Percentiles rank a stretch among this genome's conserved stretches.
phyloP scores from a whole-genome alignment of 495 filamentous ascomycete species.

The Penicillium pulvis region DNA sequence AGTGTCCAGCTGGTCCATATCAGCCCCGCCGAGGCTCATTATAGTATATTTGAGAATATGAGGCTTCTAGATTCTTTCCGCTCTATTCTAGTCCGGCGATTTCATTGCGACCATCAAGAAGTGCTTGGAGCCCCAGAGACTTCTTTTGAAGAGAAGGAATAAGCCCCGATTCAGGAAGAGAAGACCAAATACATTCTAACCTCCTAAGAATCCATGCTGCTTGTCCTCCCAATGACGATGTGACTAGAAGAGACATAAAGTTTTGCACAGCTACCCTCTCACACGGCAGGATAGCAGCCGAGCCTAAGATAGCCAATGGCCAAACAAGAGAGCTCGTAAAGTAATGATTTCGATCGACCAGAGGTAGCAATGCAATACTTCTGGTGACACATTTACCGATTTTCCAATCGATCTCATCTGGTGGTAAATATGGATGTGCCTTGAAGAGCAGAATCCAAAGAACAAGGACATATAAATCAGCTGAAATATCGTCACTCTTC shows the following conservation, averaged over 20 bases:
- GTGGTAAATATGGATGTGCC: not conserved
- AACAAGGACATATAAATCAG: not conserved
- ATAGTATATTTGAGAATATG: not conserved
- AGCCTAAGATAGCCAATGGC: slow-evolving; percentile 15
- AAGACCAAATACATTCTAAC: slow-evolving; percentile 10
- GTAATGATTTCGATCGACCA: not conserved
- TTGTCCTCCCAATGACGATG: slow-evolving; percentile 8
- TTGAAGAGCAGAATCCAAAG: slow-evolving; percentile 14
- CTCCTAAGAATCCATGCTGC: slow-evolving; percentile 12
- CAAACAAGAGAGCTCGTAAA: slow-evolving; percentile 17
- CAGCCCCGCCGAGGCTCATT: not conserved
- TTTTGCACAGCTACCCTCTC: not conserved
- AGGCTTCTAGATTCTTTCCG: no score
- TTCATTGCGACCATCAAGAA: slow-evolving; percentile 11
- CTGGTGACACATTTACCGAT: not conserved
- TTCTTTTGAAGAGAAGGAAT: not conserved
- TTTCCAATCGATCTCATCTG: not conserved
- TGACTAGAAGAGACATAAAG: not conserved
- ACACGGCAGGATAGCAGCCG: not conserved
- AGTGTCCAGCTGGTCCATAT: no score
- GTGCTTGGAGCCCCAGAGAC: slow-evolving; percentile 4
- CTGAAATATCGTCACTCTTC: not conserved
- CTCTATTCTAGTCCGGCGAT: not conserved
- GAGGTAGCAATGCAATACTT: not conserved
- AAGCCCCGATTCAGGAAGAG: not conserved